Percentiles rank a stretch among this genome's conserved stretches.
These are phyloP conservation scores for Plenodomus lindquistii DNA, from an alignment of 2,329 filamentous ascomycete genomes.

Conservation along the genomic window DNA sequence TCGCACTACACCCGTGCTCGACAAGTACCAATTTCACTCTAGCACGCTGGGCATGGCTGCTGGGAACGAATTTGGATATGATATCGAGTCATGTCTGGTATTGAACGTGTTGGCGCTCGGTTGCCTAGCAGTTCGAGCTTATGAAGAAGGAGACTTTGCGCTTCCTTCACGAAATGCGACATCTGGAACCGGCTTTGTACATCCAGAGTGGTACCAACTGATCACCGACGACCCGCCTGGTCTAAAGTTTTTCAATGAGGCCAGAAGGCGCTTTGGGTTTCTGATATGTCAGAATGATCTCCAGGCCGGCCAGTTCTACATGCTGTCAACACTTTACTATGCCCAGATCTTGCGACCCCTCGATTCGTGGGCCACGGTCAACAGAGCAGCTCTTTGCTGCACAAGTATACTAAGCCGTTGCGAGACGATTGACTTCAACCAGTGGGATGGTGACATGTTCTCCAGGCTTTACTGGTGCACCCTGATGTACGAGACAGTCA, in stretches of 20 bases:
- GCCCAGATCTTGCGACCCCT: slow-evolving; percentile 57
- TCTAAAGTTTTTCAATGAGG: slow-evolving; percentile 59
- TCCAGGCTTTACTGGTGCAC: slow-evolving; percentile 60
- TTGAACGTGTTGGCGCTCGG: slow-evolving; percentile 57
- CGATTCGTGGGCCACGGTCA: slow-evolving; percentile 59
- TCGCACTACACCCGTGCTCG: slow-evolving; percentile 57
- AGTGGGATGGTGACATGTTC: slow-evolving; percentile 61
- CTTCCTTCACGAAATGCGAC: slow-evolving; percentile 40
- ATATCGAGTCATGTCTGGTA: slow-evolving; percentile 57
- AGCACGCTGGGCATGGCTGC: slow-evolving; percentile 55
- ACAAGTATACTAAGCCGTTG: slow-evolving; percentile 53
- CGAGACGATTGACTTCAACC: slow-evolving; percentile 48
- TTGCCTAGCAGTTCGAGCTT: slow-evolving; percentile 54
- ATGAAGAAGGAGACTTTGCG: slow-evolving; percentile 55
- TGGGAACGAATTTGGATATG: slow-evolving; percentile 56
- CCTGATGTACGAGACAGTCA: slow-evolving; percentile 60
- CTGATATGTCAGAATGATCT: slow-evolving; percentile 55
- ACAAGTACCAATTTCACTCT: slow-evolving; percentile 57
- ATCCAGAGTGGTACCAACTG: slow-evolving; percentile 41
- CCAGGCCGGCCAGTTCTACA: slow-evolving; percentile 57
- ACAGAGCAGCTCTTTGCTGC: slow-evolving; percentile 56
- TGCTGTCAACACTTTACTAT: slow-evolving; percentile 57
- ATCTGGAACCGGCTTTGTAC: slow-evolving; percentile 22
- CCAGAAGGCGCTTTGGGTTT: slow-evolving; percentile 56
- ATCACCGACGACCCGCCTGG: slow-evolving; percentile 49